These are phyloP conservation scores for Fusarium marasasianum DNA, from an alignment of 2,329 filamentous ascomycete genomes.

Conservation along the genomic window DNA sequence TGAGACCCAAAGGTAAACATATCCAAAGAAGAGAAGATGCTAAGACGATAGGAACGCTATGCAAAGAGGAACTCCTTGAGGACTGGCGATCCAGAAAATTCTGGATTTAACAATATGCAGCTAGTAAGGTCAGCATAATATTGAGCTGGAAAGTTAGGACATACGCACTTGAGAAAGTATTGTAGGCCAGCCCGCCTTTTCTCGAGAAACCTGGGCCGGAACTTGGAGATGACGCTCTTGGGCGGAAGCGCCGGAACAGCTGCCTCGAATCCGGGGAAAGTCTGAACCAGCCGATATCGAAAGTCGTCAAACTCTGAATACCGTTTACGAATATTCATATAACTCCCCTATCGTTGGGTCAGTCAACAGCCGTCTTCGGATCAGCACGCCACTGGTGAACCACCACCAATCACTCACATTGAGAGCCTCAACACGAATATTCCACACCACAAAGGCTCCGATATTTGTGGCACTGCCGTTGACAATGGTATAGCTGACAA, in stretches of 20 bases:
- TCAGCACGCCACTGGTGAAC: constrained; percentile 4
- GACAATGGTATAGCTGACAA: constrained; percentile 66
- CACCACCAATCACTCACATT: constrained; percentile 61
- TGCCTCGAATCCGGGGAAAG: constrained; percentile 84
- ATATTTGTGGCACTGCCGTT: constrained; percentile 66
- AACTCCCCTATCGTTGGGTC: constrained; percentile 59
- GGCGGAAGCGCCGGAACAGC: constrained; percentile 92
- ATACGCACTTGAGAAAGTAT: constrained; percentile 88
- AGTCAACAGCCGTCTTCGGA: not conserved
- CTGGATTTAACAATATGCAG: constrained; percentile 90
- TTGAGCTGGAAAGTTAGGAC: not conserved
- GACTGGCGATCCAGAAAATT: constrained; percentile 91
- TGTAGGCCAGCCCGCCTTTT: constrained; percentile 82
- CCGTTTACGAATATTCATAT: constrained; percentile 72
- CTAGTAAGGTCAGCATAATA: constrained; percentile 55
- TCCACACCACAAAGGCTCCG: constrained; percentile 97
- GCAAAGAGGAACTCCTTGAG: constrained; percentile 90
- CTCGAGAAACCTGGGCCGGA: constrained; percentile 86
- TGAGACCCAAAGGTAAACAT: constrained; percentile 28
- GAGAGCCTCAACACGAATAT: constrained; percentile 86
- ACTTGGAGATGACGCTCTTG: constrained; percentile 90
- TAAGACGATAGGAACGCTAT: constrained; percentile 45
- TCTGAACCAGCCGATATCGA: constrained; percentile 74
- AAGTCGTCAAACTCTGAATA: constrained; percentile 96
- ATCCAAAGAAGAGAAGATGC: constrained; percentile 33